Base-by-base conservation (phyloP, 2,329 filamentous ascomycete species). In the Atkinsonella hypoxylon region DNA sequence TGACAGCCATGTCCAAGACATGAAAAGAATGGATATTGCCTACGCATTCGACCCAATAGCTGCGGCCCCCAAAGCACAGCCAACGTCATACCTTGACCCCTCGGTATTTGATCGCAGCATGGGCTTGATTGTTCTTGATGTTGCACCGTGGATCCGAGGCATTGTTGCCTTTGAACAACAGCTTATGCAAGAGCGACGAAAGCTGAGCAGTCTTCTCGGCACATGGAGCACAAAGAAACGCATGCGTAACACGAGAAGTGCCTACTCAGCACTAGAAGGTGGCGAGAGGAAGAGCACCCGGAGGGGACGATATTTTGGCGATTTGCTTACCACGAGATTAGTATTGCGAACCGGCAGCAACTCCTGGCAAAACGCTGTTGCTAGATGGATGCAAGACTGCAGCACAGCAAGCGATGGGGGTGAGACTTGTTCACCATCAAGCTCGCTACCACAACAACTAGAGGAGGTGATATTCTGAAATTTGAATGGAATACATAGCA, bases 101-200 rank as follows among this genome's bases (percentile, higher is more conserved):
- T 90, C 87, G 0, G 81, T 85, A 0, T 89, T 95, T 56, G 89
- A 95, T 59, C 80, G 86, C 42, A 81, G 81, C 0, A 70, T 85
- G 58, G 64, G 67, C 0, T 71, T 83, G 18, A 79, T 95, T 32
- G 75, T 79, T 0, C 70, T 83, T 12, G 93, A 98, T 55, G 73
- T 97, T 2, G 90, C 89, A 0, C 93, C 94, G 0, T 97, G 88
- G 64, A 79, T 97, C n/a, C 85, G 94, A 11, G 76, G 77, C 38
- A 97, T 98, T 53, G 82, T 91, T 2, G 75, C 82, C 0, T 86
- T 84, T 61, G 91, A 97, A 58, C 70, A 81, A 18, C 75, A 74
- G 1, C 75, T 93, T 1, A 84, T 89, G 59, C 72, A 80, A 54
- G 79, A 88, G 55, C 78, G 88, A 11, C 63, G 78, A 8, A 75